Evolutionary conservation across 179 eudicot genomes (phyloP).

Genomic region (Silene noctiflora): DNA sequence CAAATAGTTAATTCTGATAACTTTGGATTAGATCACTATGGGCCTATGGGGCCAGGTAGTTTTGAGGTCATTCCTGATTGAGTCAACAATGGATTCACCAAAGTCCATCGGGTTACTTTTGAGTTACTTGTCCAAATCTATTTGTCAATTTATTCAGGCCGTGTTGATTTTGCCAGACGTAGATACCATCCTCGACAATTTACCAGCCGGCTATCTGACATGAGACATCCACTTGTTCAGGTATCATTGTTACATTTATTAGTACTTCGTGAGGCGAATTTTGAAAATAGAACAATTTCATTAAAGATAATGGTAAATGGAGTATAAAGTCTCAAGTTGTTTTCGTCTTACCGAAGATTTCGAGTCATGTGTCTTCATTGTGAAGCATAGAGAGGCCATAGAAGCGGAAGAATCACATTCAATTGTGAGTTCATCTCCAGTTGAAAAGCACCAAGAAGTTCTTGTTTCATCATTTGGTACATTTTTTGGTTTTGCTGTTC

Average conservation of each 20-base stretch:
- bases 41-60: background rate
- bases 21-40: background rate
- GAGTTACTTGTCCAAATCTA: background rate
- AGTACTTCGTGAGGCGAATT: background rate
- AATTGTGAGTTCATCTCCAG: conserved; percentile 59
- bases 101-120: too few species aligned
- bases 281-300: background rate
- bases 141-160: too few species aligned
- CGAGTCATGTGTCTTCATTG: conserved; percentile 35
- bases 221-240: background rate
- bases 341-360: conserved; percentile 41
- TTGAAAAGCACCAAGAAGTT: conserved; percentile 70
- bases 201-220: background rate
- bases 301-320: too few species aligned
- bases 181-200: background rate
- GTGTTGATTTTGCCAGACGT: background rate
- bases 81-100: background rate
- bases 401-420: conserved; percentile 46
- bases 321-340: background rate
- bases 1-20: background rate
- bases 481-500: conserved; percentile 73
- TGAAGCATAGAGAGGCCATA: conserved; percentile 35
- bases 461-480: conserved; percentile 44
- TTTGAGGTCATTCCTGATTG: background rate
- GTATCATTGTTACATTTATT: background rate